phyloP scores from a whole-genome alignment of 768 basidiomycete species.

The Sarcodon sp. region DNA sequence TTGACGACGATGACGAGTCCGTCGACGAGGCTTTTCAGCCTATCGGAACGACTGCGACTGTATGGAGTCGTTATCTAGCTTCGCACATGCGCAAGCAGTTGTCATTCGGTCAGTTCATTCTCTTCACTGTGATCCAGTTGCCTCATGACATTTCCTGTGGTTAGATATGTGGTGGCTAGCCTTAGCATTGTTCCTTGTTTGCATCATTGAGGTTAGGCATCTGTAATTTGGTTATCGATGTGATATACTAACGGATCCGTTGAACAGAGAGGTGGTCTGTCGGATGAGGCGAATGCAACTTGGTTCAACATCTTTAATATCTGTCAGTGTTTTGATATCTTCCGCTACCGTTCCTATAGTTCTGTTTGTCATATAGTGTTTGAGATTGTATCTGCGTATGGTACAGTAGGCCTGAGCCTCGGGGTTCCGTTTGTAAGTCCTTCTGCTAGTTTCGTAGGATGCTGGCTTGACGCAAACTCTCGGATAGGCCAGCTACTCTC shows the following conservation, averaged over 20 bases:
- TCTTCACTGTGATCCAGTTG: background rate
- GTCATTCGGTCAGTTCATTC: conserved; percentile 57
- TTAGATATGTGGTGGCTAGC: conserved; percentile 96
- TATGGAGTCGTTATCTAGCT: conserved; percentile 68
- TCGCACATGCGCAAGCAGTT: conserved; percentile 83
- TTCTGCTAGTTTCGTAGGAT: background rate
- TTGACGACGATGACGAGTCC: conserved; percentile 28
- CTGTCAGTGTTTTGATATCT: conserved; percentile 27
- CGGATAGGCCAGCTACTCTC: conserved; percentile 62
- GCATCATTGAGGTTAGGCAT: conserved; percentile 75
- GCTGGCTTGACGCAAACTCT: conserved; percentile 4
- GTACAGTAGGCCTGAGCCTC: conserved; percentile 80
- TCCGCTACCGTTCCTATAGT: background rate
- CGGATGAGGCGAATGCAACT: conserved; percentile 31
- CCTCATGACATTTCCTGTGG: background rate
- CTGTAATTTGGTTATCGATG: background rate
- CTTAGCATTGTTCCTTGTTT: conserved; percentile 75
- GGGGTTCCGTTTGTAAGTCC: conserved; percentile 66
- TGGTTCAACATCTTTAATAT: conserved; percentile 86
- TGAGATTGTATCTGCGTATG: conserved; percentile 81
- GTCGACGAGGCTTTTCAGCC: conserved; percentile 24
- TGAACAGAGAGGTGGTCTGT: conserved; percentile 43
- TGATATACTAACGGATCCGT: conserved; percentile 2
- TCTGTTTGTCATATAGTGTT: conserved; percentile 39
- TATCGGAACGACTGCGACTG: conserved; percentile 36